Evolutionary conservation across 768 basidiomycete species (phyloP).

Genomic region (Pholiota conissans): DNA sequence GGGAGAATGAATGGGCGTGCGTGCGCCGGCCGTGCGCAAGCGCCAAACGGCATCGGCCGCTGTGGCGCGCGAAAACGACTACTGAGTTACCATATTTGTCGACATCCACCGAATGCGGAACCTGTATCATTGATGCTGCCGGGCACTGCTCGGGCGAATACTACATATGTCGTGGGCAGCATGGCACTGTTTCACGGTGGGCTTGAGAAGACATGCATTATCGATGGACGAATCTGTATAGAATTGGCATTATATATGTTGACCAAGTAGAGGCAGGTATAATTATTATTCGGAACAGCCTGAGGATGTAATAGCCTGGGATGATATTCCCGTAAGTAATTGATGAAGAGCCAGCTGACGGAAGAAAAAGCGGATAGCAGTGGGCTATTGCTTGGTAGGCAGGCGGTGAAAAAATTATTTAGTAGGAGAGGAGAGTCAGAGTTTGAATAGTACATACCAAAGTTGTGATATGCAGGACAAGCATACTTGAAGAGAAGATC

Average conservation of each 20-base stretch:
- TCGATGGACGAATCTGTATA: not conserved
- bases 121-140: constrained; percentile 10
- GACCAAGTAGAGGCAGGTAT: not conserved
- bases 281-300: constrained; percentile 13
- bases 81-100: constrained; percentile 12
- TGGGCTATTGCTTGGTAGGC: not conserved
- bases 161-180: not conserved
- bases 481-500: constrained; percentile 1
- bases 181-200: not conserved
- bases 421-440: not conserved
- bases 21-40: not conserved
- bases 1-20: not conserved
- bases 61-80: constrained; percentile 12
- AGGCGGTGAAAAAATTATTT: not conserved
- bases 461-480: not conserved
- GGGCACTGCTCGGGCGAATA: not conserved
- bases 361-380: not conserved
- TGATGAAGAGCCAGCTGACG: not conserved
- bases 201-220: not conserved
- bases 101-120: constrained; percentile 13
- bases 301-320: constrained; percentile 3
- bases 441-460: not conserved
- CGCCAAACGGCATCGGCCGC: constrained; percentile 1
- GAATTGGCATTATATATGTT: not conserved
- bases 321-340: constrained; percentile 4